These are phyloP conservation scores for Acorus calamus DNA, from an alignment of 106 monocot genomes.

Conservation along the genomic window DNA sequence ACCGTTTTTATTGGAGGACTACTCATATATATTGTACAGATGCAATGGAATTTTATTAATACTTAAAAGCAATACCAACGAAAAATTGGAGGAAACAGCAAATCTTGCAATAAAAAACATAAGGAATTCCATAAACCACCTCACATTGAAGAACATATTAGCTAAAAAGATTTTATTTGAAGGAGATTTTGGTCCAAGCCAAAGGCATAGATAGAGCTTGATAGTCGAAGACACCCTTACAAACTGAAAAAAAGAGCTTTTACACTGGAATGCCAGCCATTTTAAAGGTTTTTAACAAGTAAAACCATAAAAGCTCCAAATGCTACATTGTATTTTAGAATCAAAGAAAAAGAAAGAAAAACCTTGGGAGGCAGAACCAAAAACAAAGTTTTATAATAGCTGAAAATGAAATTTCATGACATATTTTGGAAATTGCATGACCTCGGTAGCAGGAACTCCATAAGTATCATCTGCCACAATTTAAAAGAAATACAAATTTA, in stretches of 20 bases:
- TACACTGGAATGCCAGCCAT: slow-evolving; percentile 7
- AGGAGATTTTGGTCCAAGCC: no score
- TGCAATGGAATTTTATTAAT: no score
- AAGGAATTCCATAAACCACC: no score
- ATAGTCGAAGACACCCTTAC: no score
- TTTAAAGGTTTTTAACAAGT: slow-evolving; percentile 2
- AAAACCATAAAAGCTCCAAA: slow-evolving; percentile 7
- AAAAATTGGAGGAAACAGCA: no score
- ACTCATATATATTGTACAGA: no score
- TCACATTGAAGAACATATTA: no score
- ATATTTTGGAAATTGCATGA: slow-evolving; percentile 1
- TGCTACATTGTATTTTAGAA: slow-evolving; percentile 1
- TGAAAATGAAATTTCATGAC: slow-evolving; percentile 5
- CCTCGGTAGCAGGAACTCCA: slow-evolving; percentile 27
- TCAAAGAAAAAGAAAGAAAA: not conserved
- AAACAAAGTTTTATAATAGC: slow-evolving; percentile 3
- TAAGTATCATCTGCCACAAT: slow-evolving; percentile 31
- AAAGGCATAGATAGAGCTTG: no score
- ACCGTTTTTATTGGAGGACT: no score
- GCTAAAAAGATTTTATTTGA: no score
- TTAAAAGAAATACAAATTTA: slow-evolving; percentile 16
- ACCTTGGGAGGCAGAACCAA: not conserved
- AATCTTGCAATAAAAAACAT: no score
- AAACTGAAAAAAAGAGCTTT: not conserved
- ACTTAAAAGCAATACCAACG: no score